A percentile compares a stretch with the other conserved stretches of the same genome.
These are phyloP conservation scores for Heliocybe sulcata DNA, from an alignment of 1,284 basidiomycete species.

Conservation along the genomic window DNA sequence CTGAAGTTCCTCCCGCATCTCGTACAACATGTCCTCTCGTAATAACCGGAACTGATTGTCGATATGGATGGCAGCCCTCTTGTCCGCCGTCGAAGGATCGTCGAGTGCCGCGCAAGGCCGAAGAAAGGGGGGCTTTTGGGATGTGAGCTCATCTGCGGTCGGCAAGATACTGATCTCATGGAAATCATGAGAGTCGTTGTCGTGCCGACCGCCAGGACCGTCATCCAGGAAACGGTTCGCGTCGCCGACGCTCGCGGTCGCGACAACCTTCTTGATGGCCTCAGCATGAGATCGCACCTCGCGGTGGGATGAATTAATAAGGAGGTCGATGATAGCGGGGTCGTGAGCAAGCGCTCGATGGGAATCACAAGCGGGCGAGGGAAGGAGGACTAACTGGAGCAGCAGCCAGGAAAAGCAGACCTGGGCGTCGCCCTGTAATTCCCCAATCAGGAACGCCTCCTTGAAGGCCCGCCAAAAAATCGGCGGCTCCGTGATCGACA, in stretches of 20 bases:
- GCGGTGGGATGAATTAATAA: conserved; percentile 27
- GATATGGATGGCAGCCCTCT: conserved; percentile 37
- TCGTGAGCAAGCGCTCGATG: conserved; percentile 34
- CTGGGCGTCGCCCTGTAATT: conserved; percentile 28
- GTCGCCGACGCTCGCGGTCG: conserved; percentile 13
- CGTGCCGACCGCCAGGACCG: conserved; percentile 54
- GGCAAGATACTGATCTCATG: conserved; percentile 51
- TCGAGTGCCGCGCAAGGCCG: conserved; percentile 34
- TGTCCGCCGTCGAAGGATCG: conserved; percentile 27
- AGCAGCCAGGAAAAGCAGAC: conserved; percentile 43
- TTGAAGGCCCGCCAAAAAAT: conserved; percentile 44
- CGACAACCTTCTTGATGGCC: conserved; percentile 36
- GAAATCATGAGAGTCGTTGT: conserved; percentile 56
- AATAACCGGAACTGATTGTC: conserved; percentile 61
- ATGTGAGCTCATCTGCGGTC: conserved; percentile 47
- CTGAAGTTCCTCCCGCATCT: conserved; percentile 53
- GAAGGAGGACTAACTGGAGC: conserved; percentile 36
- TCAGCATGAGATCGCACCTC: conserved; percentile 27
- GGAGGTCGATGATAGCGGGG: conserved; percentile 18
- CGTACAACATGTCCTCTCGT: conserved; percentile 59
- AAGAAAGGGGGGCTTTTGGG: conserved; percentile 36
- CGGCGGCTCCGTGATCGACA: conserved; percentile 40
- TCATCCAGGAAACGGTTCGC: conserved; percentile 13
- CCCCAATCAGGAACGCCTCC: conserved; percentile 28
- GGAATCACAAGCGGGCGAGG: conserved; percentile 22